Evolutionary conservation across 106 monocot species (phyloP), one percentile per base, ranked within the genome.

Genomic region (Phalaenopsis equestris): DNA sequence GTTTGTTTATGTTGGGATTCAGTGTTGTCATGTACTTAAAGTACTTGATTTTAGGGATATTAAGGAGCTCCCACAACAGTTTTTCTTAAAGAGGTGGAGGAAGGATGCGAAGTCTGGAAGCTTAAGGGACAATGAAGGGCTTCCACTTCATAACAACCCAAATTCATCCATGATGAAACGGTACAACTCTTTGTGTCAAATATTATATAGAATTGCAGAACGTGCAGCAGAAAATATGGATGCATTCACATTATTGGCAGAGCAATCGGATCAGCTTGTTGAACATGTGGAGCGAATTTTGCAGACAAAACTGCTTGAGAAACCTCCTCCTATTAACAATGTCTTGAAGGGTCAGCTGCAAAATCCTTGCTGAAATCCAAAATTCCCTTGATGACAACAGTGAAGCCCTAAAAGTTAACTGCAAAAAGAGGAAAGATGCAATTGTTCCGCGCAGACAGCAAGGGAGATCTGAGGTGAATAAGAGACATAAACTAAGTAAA

Each of bases 21-120:
- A 86, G 39, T 93, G 93, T 78, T 90, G 93, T 67, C 93, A 93
- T 90, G 79, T 88, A 46, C 52, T 93, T 36, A 93, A 90, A 78
- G 88, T 90, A 78, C 79, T 88, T 70, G 90, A 93, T 57, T 81
- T 83, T 17, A 86, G 84, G 84, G 86, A 85, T 75, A 85, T 93
- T 9, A 90, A 93, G 82, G 93, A 93, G 42, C 82, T 93, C 72
- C 85, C 88, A 67, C 83, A 72, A 39, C 86, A 86, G 19, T 92
- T 77, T 82, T 79, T 92, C 48, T 81, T 88, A 45, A 87, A 86
- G 64, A 86, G 92, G 39, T 92, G 92, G 92, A 90, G 86, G 79
- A 92, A 92, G 72, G 90, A 92, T 83, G 92, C 86, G 23, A 92
- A 90, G 83, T n/a, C 56, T 55, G 81, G 75, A 23, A 81, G 61